These are phyloP conservation scores for Luvunga scandens DNA, from an alignment of 345 rosid species.

Conservation along the genomic window DNA sequence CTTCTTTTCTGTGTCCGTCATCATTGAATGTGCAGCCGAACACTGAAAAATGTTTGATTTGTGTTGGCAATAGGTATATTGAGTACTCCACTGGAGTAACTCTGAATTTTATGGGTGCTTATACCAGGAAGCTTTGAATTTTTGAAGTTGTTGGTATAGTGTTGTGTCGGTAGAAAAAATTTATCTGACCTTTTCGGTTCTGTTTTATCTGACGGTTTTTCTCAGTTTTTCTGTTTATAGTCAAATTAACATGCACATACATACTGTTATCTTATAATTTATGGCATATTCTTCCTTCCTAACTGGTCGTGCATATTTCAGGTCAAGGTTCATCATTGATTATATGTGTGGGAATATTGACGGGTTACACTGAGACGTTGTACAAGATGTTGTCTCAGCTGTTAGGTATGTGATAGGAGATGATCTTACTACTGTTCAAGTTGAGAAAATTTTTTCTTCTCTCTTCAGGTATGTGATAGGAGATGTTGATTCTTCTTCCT, in stretches of 20 bases:
- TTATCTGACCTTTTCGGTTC: not conserved
- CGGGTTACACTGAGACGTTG: conserved; percentile 87
- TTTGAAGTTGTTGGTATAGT: not conserved
- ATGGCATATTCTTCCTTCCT: conserved; percentile 6
- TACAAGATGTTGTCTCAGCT: conserved; percentile 86
- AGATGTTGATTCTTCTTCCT: not conserved
- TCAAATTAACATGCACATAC: not conserved
- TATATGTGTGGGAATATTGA: conserved; percentile 89
- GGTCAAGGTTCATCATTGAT: conserved; percentile 94
- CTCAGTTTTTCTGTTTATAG: not conserved
- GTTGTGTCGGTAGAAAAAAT: not conserved
- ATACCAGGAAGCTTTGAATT: not conserved
- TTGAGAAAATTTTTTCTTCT: not conserved
- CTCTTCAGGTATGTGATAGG: not conserved
- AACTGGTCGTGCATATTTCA: conserved; percentile 36
- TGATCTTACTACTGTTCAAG: conserved; percentile 1
- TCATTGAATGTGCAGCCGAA: not conserved
- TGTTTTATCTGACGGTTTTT: not conserved
- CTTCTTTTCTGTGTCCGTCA: not conserved
- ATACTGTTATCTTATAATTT: not conserved
- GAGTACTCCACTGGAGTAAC: not conserved
- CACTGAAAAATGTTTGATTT: not conserved
- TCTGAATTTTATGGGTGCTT: not conserved
- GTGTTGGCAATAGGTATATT: not conserved
- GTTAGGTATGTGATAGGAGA: conserved; percentile 52